Base-by-base conservation (phyloP, 1,284 basidiomycete species). In the Cryptococcus wingfieldii region DNA sequence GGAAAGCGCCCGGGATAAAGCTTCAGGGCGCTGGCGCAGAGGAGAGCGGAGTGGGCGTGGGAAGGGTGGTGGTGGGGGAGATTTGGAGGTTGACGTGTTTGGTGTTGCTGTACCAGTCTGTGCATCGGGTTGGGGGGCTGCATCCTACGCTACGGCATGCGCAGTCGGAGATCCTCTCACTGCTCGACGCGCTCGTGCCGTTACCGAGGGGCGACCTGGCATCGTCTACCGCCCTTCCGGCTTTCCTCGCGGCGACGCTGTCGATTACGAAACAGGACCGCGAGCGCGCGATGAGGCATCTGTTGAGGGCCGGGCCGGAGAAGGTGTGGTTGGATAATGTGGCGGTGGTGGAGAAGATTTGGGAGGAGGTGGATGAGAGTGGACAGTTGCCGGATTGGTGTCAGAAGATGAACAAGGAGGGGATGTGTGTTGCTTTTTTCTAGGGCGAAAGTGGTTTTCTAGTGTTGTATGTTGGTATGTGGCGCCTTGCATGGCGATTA, bases 281-380 rank as follows among this genome's bases (percentile, higher is more conserved):
- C n/a, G 48, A 63, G 23, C 47, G 59, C 10, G 46, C 66, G 0
- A 60, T 67, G 61, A 28, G 54, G 38, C 64, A 63, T 45, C 47
- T 69, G 25, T 50, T 53, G 25, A 57, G 62, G 23, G 53, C 61
- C 2, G 67, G 66, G 2, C 66, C 66, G 5, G 67, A 69, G 47
- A 51, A 62, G 14, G 60, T 67, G 13, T 67, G 66, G 67, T 44
- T 66, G 44, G 67, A 67, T 55, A 69, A 69, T 44, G 63, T 67
- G 38, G 61, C 63, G 0, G 42, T 69, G 23, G 61, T 69, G n/a
- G 63, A 66, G 37, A 66, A 62, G 53, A 38, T 69, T 0, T 69
- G 67, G 67, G 63, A 66, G 47, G 67, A 67, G 52, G 56, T 56
- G 45, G 67, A 69, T 47, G 49, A 60, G 28, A 67, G 60, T 10